These are phyloP conservation scores for Psidium friedrichsthalianum DNA, from an alignment of 345 rosid species.

Conservation along the genomic window DNA sequence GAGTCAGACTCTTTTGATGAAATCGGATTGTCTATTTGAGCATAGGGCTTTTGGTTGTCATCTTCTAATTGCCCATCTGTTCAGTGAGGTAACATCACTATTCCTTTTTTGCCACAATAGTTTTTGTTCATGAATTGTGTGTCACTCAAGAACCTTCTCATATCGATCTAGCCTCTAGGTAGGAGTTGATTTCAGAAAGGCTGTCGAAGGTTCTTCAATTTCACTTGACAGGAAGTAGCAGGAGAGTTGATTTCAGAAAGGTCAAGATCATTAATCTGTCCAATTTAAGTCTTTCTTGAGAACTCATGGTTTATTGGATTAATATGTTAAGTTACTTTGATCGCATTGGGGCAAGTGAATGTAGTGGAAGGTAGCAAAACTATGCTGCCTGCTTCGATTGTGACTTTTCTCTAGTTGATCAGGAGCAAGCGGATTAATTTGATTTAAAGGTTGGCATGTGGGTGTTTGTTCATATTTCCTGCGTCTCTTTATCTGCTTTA, in stretches of 20 bases:
- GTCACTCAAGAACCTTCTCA: neutral
- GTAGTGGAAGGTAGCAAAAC: neutral
- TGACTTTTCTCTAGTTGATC: neutral
- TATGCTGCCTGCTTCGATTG: neutral
- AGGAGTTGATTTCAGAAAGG: no score
- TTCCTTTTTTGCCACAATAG: neutral
- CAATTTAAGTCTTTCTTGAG: neutral
- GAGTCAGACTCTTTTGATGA: neutral
- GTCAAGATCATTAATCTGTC: neutral
- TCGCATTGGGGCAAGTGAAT: neutral
- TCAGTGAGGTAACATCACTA: neutral
- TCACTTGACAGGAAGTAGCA: neutral
- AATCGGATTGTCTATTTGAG: neutral
- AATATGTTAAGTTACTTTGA: neutral
- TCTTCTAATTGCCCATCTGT: neutral
- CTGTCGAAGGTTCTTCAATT: neutral
- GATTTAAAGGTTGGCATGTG: neutral
- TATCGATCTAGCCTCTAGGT: neutral
- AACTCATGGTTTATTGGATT: neutral
- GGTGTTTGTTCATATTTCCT: neutral
- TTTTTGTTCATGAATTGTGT: neutral
- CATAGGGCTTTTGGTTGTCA: neutral
- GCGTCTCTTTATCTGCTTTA: neutral
- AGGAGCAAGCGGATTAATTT: neutral
- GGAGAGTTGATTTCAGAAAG: neutral